These are phyloP conservation scores for Nakaseomyces bracarensis DNA, from an alignment of 1,139 yeast species.

Conservation along the genomic window DNA sequence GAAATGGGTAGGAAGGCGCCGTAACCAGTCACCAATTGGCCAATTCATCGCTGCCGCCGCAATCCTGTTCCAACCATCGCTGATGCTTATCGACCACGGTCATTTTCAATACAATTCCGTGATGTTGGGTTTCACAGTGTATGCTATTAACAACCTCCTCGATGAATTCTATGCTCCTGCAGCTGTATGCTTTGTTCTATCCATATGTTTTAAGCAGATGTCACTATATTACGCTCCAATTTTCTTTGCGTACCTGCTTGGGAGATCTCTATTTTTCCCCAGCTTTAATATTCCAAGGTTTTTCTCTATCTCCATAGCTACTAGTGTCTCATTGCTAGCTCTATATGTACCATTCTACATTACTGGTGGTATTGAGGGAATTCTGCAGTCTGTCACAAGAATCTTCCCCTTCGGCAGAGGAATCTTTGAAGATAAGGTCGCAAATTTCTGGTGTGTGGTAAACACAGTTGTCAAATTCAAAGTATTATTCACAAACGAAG, in stretches of 20 bases:
- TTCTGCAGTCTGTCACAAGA: conserved; percentile 44
- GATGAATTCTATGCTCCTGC: conserved; percentile 59
- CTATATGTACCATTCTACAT: conserved; percentile 57
- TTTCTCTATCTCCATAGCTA: conserved; percentile 53
- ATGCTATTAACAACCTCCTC: conserved; percentile 58
- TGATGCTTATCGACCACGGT: conserved; percentile 87
- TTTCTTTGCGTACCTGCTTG: conserved; percentile 56
- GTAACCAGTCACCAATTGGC: conserved; percentile 52
- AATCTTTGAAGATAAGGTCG: conserved; percentile 95
- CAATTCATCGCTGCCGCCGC: conserved; percentile 70
- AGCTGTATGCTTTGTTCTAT: conserved; percentile 68
- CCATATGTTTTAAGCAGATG: conserved; percentile 90
- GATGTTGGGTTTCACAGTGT: conserved; percentile 79
- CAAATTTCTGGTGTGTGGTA: conserved; percentile 92
- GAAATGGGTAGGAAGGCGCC: conserved; percentile 53
- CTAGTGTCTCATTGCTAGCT: conserved; percentile 45
- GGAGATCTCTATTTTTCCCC: conserved; percentile 32
- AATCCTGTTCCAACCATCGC: conserved; percentile 70
- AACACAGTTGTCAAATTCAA: conserved; percentile 71
- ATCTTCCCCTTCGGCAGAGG: conserved; percentile 92
- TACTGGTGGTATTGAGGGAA: conserved; percentile 36
- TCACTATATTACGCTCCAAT: conserved; percentile 88
- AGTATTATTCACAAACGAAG: conserved; percentile 42
- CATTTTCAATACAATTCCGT: conserved; percentile 93
- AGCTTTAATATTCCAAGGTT: conserved; percentile 43